Evolutionary conservation across 2,329 filamentous ascomycete species (phyloP).

Genomic region (Scedosporium boydii): DNA sequence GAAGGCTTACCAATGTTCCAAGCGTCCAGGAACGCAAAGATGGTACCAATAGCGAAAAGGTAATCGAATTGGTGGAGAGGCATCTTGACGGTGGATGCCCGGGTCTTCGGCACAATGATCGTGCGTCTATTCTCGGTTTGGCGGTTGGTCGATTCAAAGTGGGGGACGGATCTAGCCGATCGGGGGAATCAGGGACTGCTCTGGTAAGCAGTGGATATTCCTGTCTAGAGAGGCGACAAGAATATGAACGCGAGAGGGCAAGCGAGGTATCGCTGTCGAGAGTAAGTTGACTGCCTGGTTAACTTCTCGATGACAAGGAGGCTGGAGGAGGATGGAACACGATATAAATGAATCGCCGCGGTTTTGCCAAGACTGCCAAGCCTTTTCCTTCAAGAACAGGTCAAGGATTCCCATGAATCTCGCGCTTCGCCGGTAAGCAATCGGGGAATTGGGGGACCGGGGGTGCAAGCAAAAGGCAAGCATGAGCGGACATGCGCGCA

Average conservation of each 20-base stretch:
- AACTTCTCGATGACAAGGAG: not conserved
- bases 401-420: not conserved
- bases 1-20: constrained; percentile 50
- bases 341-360: constrained; percentile 1
- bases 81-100: constrained; percentile 14
- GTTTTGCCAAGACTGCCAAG: constrained; percentile 4
- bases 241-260: not conserved
- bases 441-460: not conserved
- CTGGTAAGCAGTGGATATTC: not conserved
- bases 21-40: constrained; percentile 57
- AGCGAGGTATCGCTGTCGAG: not conserved
- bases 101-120: not conserved
- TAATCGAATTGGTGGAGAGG: constrained; percentile 49
- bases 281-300: not conserved
- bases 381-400: not conserved
- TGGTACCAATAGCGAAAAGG: constrained; percentile 52
- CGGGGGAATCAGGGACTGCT: not conserved
- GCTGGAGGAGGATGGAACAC: not conserved
- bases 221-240: not conserved
- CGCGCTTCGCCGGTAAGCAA: not conserved
- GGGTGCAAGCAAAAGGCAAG: not conserved
- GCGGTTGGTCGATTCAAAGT: not conserved
- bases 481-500: not conserved
- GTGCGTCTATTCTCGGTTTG: not conserved
- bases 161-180: not conserved